Evolutionary conservation across 495 filamentous ascomycete species (phyloP).

Genomic region (Penicillium maclennaniae): DNA sequence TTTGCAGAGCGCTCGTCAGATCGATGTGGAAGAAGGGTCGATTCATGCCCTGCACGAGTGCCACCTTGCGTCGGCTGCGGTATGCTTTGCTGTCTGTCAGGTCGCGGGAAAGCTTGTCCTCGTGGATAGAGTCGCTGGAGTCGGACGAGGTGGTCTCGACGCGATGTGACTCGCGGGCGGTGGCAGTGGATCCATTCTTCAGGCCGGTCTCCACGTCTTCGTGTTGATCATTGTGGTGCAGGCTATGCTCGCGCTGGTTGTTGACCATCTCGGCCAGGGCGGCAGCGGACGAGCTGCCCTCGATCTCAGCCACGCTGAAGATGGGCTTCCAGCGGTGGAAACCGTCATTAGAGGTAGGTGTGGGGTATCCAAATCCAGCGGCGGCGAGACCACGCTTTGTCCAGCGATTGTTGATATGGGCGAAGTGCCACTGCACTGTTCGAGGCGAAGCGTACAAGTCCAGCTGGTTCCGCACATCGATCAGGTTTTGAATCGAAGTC

Average conservation of each 20-base stretch:
- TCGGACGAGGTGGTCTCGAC: constrained; percentile 30
- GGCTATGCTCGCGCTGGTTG: constrained; percentile 53
- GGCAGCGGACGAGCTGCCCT: constrained; percentile 65
- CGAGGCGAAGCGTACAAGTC: constrained; percentile 83
- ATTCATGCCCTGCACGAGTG: constrained; percentile 79
- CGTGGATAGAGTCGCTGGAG: constrained; percentile 27
- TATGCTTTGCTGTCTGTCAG: constrained; percentile 46
- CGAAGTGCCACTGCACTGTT: constrained; percentile 92
- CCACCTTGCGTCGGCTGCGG: constrained; percentile 44
- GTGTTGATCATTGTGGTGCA: constrained; percentile 25
- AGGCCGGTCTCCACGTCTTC: constrained; percentile 41
- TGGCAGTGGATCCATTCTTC: constrained; percentile 26
- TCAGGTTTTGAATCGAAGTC: constrained; percentile 89
- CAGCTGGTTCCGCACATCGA: constrained; percentile 96
- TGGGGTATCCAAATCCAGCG: constrained; percentile 89
- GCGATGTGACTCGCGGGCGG: constrained; percentile 28
- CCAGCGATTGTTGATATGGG: constrained; percentile 94
- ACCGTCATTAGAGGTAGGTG: constrained; percentile 52
- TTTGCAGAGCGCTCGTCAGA: constrained; percentile 85
- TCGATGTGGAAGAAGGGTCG: constrained; percentile 94
- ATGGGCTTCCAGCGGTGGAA: constrained; percentile 88
- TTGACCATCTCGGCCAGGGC: constrained; percentile 53
- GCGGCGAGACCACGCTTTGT: constrained; percentile 91
- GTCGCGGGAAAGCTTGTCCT: constrained; percentile 44
- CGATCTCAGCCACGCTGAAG: constrained; percentile 89